Percentiles rank a stretch among this genome's conserved stretches.
Evolutionary conservation across 2,329 filamentous ascomycete genomes (phyloP).

Genomic region (Xylaria sp.): DNA sequence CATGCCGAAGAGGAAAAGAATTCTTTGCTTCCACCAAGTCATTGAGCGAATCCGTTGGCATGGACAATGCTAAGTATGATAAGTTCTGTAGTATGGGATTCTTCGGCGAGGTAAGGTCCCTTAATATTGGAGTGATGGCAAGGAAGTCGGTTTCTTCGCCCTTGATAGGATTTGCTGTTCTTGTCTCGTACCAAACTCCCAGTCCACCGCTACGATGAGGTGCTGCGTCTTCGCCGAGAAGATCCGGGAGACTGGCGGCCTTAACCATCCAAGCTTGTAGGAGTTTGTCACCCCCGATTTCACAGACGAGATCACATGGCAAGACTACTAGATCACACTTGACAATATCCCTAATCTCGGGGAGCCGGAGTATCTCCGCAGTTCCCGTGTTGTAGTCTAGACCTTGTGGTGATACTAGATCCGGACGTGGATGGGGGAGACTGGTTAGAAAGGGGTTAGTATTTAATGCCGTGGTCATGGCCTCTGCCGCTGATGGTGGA

Average conservation of each 20-base stretch:
- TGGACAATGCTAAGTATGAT: slow-evolving; percentile 84
- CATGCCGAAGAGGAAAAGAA: slow-evolving; percentile 78
- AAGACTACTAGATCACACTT: slow-evolving; percentile 89
- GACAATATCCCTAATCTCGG: slow-evolving; percentile 82
- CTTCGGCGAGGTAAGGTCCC: slow-evolving; percentile 67
- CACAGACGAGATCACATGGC: slow-evolving; percentile 93
- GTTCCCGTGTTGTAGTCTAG: slow-evolving; percentile 89
- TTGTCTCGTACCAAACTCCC: slow-evolving; percentile 91
- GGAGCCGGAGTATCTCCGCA: slow-evolving; percentile 85
- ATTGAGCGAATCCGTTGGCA: slow-evolving; percentile 89
- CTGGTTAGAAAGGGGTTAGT: slow-evolving; percentile 82
- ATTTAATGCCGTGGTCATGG: slow-evolving; percentile 76
- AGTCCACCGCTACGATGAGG: slow-evolving; percentile 77
- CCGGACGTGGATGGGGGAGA: slow-evolving; percentile 77
- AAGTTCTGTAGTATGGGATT: slow-evolving; percentile 75
- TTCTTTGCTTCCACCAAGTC: slow-evolving; percentile 83
- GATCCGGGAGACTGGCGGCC: slow-evolving; percentile 74
- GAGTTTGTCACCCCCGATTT: slow-evolving; percentile 83
- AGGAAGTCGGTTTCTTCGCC: slow-evolving; percentile 94
- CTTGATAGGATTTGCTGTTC: slow-evolving; percentile 79
- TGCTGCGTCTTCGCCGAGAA: slow-evolving; percentile 60
- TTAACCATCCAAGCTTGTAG: slow-evolving; percentile 93
- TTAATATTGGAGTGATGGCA: slow-evolving; percentile 75
- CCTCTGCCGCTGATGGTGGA: slow-evolving; percentile 72
- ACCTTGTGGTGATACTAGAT: slow-evolving; percentile 79